A percentile compares a stretch with the other conserved stretches of the same genome.
These are phyloP conservation scores for Syzygium grande DNA, from an alignment of 345 rosid genomes.

Conservation along the genomic window DNA sequence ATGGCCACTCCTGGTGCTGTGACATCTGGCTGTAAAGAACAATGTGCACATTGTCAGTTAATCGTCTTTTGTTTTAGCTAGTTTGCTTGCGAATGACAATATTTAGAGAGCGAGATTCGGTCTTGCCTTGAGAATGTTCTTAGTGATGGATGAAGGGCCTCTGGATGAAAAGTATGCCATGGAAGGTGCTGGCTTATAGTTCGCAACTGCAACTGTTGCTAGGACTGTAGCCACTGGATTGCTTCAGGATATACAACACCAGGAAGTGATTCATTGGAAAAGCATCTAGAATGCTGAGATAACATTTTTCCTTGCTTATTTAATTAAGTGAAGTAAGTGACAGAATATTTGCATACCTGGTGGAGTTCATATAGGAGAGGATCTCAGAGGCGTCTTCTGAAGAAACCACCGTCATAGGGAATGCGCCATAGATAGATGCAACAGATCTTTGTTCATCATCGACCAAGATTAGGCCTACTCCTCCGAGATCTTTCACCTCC, in stretches of 20 bases:
- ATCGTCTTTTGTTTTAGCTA: not conserved
- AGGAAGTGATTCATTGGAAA: not conserved
- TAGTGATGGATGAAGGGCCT: slow-evolving; percentile 60
- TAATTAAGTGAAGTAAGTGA: not conserved
- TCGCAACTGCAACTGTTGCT: slow-evolving; percentile 32
- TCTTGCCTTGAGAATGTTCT: slow-evolving; percentile 70
- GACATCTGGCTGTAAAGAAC: slow-evolving; percentile 64
- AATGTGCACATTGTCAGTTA: not conserved
- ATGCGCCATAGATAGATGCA: slow-evolving; percentile 32
- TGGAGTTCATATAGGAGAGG: slow-evolving; percentile 57
- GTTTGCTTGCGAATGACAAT: not conserved
- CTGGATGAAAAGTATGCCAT: slow-evolving; percentile 67
- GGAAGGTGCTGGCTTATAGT: slow-evolving; percentile 60
- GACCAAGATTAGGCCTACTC: slow-evolving; percentile 42
- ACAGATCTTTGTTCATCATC: slow-evolving; percentile 34
- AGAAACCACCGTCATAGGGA: slow-evolving; percentile 42
- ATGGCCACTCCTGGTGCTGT: slow-evolving; percentile 72
- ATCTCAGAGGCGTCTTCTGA: slow-evolving; percentile 42
- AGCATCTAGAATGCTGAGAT: not conserved
- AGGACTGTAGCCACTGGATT: slow-evolving; percentile 67
- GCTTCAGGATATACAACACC: slow-evolving; percentile 12
- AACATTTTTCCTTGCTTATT: not conserved
- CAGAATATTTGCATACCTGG: slow-evolving; percentile 26
- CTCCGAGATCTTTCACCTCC: slow-evolving; percentile 45
- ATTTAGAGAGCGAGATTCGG: not conserved